Evolutionary conservation across 331 rosid genomes (phyloP).

Genomic region (Telfairia occidentalis): DNA sequence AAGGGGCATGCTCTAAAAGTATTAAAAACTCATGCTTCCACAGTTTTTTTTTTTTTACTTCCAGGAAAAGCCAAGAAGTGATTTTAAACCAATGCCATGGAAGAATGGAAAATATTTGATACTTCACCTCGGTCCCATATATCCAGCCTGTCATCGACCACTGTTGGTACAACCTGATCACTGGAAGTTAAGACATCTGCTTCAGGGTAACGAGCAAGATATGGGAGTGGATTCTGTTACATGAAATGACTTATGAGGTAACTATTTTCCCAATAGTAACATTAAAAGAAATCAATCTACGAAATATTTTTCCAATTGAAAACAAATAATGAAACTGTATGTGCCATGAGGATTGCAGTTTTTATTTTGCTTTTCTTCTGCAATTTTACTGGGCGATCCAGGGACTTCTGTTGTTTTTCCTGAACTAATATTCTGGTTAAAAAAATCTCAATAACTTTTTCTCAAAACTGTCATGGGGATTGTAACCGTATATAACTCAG

Average conservation of each 20-base stretch:
- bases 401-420: background rate
- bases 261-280: background rate
- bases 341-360: background rate
- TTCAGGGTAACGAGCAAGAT: slow-evolving; percentile 75
- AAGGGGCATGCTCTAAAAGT: background rate
- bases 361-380: background rate
- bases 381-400: background rate
- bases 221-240: slow-evolving; percentile 92
- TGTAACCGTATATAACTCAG: background rate
- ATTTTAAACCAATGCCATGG: background rate
- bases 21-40: background rate
- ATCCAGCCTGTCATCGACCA: slow-evolving; percentile 81
- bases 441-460: background rate
- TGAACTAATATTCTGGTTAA: background rate
- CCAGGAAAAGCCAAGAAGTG: background rate
- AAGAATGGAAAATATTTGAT: slow-evolving; percentile 13
- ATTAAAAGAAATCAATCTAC: background rate
- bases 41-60: background rate
- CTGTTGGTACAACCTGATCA: slow-evolving; percentile 88
- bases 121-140: slow-evolving; percentile 67
- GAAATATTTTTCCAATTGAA: slow-evolving; percentile 7
- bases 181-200: slow-evolving; percentile 96
- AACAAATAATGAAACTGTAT: background rate
- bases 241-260: background rate
- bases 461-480: background rate